Conservation (phyloP, 2,329 filamentous ascomycete genomes). For the Cladosporium oxysporum region DNA sequence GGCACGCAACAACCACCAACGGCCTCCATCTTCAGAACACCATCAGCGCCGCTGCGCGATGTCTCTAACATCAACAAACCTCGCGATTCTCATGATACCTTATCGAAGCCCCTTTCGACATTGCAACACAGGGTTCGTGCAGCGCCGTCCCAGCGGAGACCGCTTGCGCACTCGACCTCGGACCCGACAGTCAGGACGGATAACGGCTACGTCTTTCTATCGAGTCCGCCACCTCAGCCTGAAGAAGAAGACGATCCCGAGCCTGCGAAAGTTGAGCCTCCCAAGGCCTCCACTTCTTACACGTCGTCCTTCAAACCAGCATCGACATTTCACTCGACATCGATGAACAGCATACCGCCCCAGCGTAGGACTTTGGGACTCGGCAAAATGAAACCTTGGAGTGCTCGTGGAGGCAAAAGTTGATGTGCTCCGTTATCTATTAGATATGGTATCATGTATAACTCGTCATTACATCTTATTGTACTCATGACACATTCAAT, state of each 20-base stretch:
- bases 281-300: slow-evolving; percentile 13
- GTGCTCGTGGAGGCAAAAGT: slow-evolving; percentile 27
- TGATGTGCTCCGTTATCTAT: neutral
- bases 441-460: neutral
- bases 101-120: slow-evolving; percentile 5
- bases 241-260: neutral
- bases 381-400: slow-evolving; percentile 54
- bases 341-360: slow-evolving; percentile 37
- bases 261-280: slow-evolving; percentile 28
- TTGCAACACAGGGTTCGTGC: slow-evolving; percentile 32
- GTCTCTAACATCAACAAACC: slow-evolving; percentile 36
- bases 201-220: slow-evolving; percentile 51
- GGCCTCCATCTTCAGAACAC: neutral
- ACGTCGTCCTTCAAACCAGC: slow-evolving; percentile 37
- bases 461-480: neutral
- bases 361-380: slow-evolving; percentile 53
- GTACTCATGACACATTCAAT: slow-evolving; percentile 4
- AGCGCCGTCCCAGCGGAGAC: slow-evolving; percentile 39
- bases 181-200: slow-evolving; percentile 33
- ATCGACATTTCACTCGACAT: slow-evolving; percentile 48
- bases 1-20: neutral
- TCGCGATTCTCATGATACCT: neutral
- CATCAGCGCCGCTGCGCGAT: slow-evolving; percentile 32
- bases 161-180: slow-evolving; percentile 20
- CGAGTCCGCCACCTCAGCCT: slow-evolving; percentile 42